Conservation (phyloP, 169 alveolate genomes). For the Plasmodium knowlesi region DNA sequence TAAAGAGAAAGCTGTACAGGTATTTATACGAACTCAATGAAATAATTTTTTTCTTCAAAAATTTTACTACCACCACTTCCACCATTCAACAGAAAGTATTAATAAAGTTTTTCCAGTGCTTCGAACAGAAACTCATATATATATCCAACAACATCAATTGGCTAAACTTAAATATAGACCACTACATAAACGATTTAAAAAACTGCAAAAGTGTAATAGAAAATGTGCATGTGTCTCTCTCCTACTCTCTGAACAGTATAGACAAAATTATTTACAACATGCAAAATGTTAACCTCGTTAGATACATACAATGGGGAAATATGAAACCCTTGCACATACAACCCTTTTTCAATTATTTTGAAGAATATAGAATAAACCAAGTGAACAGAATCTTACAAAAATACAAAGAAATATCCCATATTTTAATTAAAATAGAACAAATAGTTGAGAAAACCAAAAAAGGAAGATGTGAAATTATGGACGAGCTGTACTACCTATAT, state of each 20-base stretch:
- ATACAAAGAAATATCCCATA: constrained; percentile 71
- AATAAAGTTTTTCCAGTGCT: constrained; percentile 48
- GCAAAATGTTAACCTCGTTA: constrained; percentile 63
- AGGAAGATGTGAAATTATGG: constrained; percentile 73
- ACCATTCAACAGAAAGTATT: constrained; percentile 54
- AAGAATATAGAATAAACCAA: constrained; percentile 56
- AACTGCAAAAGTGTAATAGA: constrained; percentile 45
- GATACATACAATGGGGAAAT: constrained; percentile 44
- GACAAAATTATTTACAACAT: constrained; percentile 66
- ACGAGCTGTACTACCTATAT: constrained; percentile 57
- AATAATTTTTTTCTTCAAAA: constrained; percentile 46
- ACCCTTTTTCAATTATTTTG: constrained; percentile 73
- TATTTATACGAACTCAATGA: constrained; percentile 62
- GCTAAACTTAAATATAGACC: constrained; percentile 64
- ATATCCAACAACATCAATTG: constrained; percentile 67
- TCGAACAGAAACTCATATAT: constrained; percentile 66
- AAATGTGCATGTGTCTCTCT: constrained; percentile 54
- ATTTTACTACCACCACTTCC: constrained; percentile 41
- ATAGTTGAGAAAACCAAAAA: constrained; percentile 68
- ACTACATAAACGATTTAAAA: constrained; percentile 64
- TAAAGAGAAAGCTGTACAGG: constrained; percentile 54
- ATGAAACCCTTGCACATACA: constrained; percentile 73
- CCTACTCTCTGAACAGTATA: constrained; percentile 57
- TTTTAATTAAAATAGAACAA: constrained; percentile 73
- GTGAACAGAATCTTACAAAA: constrained; percentile 26